These are phyloP conservation scores for Schwanniomyces yamadae DNA, from an alignment of 805 yeast species.

Conservation along the genomic window DNA sequence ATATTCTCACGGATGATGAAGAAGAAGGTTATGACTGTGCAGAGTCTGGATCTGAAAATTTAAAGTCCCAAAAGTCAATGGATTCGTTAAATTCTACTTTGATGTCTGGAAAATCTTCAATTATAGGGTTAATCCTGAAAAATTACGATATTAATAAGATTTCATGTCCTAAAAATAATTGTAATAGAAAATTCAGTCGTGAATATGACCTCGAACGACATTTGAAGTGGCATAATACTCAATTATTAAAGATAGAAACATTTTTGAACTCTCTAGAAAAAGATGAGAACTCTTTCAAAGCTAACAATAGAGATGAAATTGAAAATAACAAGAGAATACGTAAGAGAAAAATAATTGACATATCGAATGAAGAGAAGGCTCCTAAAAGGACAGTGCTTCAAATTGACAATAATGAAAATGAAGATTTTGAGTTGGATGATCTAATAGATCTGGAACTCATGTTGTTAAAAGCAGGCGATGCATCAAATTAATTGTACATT, in stretches of 20 bases:
- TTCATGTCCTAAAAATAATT: conserved; percentile 48
- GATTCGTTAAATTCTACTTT: conserved; percentile 15
- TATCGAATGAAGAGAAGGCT: conserved; percentile 2
- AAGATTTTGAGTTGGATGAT: conserved; percentile 21
- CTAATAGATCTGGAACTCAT: conserved; percentile 24
- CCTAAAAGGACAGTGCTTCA: conserved; percentile 16
- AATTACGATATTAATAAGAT: conserved; percentile 36
- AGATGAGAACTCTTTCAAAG: conserved; percentile 7
- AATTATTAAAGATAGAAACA: conserved; percentile 26
- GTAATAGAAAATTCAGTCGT: conserved; percentile 54
- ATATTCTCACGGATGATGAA: conserved; percentile 10
- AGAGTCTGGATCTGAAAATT: conserved; percentile 10
- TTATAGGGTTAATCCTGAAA: conserved; percentile 36
- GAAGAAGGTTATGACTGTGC: conserved; percentile 5
- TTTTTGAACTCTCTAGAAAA: conserved; percentile 26
- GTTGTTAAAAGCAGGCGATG: conserved; percentile 18
- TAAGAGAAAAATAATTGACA: conserved; percentile 1
- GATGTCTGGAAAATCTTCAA: conserved; percentile 20
- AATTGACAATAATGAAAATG: conserved; percentile 11
- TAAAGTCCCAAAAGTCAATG: conserved; percentile 17
- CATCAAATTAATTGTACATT: conserved; percentile 4
- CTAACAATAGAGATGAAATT: background rate
- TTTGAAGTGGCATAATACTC: conserved; percentile 50
- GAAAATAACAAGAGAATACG: background rate
- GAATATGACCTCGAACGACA: conserved; percentile 51